Evolutionary conservation across 2,329 filamentous ascomycete species (phyloP), one percentile per base, ranked within the genome.

Genomic region (Domatiomyces catenatus): DNA sequence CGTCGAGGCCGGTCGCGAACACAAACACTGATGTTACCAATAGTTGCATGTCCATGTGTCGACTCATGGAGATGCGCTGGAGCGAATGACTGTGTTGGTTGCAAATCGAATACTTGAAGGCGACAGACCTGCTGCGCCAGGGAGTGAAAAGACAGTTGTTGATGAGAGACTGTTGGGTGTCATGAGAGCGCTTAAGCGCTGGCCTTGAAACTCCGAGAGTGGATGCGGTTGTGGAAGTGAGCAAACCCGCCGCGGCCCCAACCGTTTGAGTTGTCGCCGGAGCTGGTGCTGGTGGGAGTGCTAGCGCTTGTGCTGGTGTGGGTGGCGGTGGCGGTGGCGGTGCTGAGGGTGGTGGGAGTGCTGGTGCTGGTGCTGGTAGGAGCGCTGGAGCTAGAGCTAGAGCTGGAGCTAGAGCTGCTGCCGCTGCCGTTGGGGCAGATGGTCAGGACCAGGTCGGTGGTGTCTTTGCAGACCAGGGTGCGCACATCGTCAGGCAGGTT

Each of bases 391-490:
- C 4, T 22, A 43, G 3, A 43, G 42, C 42, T 43, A n/a, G 42
- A 8, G 42, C 42, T 19, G 18, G 42, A 43, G 42, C 42, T 43
- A 5, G 42, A 43, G 42, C n/a, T 45, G n/a, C n/a, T 26, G 10
- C 10, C 10, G 20, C 45, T 47, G 44, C 58, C 54, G 26, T 55
- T 52, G 18, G 58, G 56, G 54, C 58, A 60, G 12, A 60, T 51
- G 44, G 55, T 58, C 44, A 58, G 49, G 47, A 48, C 47, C 10
- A 60, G 52, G 50, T 56, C 52, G 26, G 53, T 50, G 43, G 53
- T 43, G 32, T 60, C 48, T 22, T 50, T 50, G 49, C 58, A 60
- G 46, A 60, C 58, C 53, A 58, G 57, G 51, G 58, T 60, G 28
- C 58, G 56, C 36, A 52, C 48, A 46, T 60, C 58, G 49, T 60